Conservation (phyloP, 2,329 filamentous ascomycete species). For the Trichoderma pleuroti region DNA sequence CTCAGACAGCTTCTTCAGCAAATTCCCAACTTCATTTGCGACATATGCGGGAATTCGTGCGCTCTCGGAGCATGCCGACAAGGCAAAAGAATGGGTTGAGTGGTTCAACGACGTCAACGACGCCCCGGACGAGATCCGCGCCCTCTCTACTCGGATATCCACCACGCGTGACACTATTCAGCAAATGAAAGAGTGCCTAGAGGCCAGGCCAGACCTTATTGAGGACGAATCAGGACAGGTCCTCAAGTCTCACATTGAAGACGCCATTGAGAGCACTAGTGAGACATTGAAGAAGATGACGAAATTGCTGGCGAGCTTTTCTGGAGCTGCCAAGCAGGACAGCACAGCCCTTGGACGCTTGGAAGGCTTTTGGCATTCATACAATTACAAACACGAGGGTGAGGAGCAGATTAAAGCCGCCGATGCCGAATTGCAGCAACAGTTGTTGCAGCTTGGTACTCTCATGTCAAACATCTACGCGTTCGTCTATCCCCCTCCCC, state of each 20-base stretch:
- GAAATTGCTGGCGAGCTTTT: conserved; percentile 30
- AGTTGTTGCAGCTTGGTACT: conserved; percentile 28
- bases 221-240: conserved; percentile 30
- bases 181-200: conserved; percentile 30
- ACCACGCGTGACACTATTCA: conserved; percentile 32
- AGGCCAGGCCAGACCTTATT: conserved; percentile 30
- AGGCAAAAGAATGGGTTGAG: conserved; percentile 34
- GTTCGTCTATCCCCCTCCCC: conserved; percentile 23
- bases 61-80: conserved; percentile 29
- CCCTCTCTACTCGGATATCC: conserved; percentile 27
- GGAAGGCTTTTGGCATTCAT: conserved; percentile 34
- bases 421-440: conserved; percentile 30
- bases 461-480: conserved; percentile 35
- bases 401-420: conserved; percentile 32
- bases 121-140: conserved; percentile 32
- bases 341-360: conserved; percentile 25
- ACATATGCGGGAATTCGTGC: conserved; percentile 29
- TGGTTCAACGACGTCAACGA: conserved; percentile 33
- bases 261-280: conserved; percentile 27
- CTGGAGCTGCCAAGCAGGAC: conserved; percentile 22
- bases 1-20: conserved; percentile 10
- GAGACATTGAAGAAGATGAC: conserved; percentile 30
- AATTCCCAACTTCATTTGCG: conserved; percentile 26
- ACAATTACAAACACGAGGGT: conserved; percentile 33
- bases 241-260: conserved; percentile 31